Base-by-base conservation (phyloP, 768 basidiomycete species). In the Mycena belliarum region DNA sequence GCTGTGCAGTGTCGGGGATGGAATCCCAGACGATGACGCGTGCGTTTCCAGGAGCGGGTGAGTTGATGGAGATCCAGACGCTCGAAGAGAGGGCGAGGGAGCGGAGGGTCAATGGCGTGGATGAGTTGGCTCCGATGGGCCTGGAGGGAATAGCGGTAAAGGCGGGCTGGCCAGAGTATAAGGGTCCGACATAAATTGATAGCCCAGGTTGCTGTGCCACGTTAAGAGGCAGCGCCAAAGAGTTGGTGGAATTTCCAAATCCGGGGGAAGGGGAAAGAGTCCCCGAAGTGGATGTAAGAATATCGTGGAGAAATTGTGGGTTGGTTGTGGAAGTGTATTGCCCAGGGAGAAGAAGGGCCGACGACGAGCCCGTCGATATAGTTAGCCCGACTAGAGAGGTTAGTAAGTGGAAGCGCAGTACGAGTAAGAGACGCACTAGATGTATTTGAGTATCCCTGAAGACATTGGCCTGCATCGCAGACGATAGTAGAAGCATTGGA, bases 381-480 rank as follows among this genome's bases (percentile, higher is more conserved):
- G 76, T 80, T 47, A 77, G 80, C 64, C 86, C 87, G 47, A 88
- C 87, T 88, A 44, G 28, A 48, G 18, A 43, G 18, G 23, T 51
- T 63, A 61, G 47, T 28, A 23, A 29, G n/a, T 32, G 6, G 5
- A 7, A 16, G 14, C 14, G 37, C 18, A 15, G 3, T 20, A 8
- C 55, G 6, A 21, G 29, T 37, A 20, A 16, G 28, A 28, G 14
- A 63, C 67, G 40, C 44, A 81, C 84, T 70, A 62, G 84, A 80
- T 15, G 79, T 82, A 61, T 88, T 87, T 29, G 84, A 82, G 69
- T 71, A 82, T 40, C 86, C 86, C 66, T 87, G 77, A 44, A 88
- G 72, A 73, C 86, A 88, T 82, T 87, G 84, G 61, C 87, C 87
- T 68, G 87, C 83, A 80, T 84, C 72, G 76, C 86, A 88, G 49